Evolutionary conservation across 2,329 filamentous ascomycete species (phyloP).

Genomic region (Pezicula radicicola): DNA sequence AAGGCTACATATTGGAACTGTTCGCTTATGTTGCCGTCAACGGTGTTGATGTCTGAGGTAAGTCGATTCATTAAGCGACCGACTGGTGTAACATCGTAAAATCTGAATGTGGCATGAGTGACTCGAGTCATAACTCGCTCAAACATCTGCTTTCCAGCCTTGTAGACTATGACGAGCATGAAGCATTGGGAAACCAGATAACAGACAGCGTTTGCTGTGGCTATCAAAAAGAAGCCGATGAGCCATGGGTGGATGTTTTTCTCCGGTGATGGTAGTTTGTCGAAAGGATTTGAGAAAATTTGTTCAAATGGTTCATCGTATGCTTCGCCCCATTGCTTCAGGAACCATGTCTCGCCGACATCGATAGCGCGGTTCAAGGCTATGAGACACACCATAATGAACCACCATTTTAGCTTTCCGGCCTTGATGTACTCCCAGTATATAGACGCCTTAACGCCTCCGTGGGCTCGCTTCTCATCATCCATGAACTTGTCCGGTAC

Average conservation of each 20-base stretch:
- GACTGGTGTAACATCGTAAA: slow-evolving; percentile 86
- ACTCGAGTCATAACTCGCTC: slow-evolving; percentile 68
- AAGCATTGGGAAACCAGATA: slow-evolving; percentile 62
- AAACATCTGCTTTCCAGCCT: slow-evolving; percentile 75
- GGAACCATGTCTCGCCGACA: slow-evolving; percentile 71
- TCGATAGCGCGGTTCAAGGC: slow-evolving; percentile 60
- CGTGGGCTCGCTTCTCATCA: slow-evolving; percentile 71
- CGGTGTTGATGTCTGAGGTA: slow-evolving; percentile 84
- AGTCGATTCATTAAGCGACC: slow-evolving; percentile 90
- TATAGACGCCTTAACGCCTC: slow-evolving; percentile 70
- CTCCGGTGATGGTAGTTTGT: slow-evolving; percentile 62
- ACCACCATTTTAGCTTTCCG: slow-evolving; percentile 74
- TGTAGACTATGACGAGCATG: slow-evolving; percentile 75
- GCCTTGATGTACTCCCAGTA: slow-evolving; percentile 87
- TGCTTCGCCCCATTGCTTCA: slow-evolving; percentile 84
- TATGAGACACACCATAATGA: slow-evolving; percentile 59
- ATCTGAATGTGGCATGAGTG: slow-evolving; percentile 79
- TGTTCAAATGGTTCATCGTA: slow-evolving; percentile 45
- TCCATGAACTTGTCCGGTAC: slow-evolving; percentile 75
- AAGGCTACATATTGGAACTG: slow-evolving; percentile 72
- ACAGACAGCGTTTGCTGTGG: slow-evolving; percentile 54
- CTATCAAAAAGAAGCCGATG: slow-evolving; percentile 64
- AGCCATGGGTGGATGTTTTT: slow-evolving; percentile 73
- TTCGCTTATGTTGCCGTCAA: slow-evolving; percentile 80
- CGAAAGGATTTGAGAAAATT: slow-evolving; percentile 31